Base-by-base conservation (phyloP, 2,329 filamentous ascomycete species). In the Cladosporium colombiae region DNA sequence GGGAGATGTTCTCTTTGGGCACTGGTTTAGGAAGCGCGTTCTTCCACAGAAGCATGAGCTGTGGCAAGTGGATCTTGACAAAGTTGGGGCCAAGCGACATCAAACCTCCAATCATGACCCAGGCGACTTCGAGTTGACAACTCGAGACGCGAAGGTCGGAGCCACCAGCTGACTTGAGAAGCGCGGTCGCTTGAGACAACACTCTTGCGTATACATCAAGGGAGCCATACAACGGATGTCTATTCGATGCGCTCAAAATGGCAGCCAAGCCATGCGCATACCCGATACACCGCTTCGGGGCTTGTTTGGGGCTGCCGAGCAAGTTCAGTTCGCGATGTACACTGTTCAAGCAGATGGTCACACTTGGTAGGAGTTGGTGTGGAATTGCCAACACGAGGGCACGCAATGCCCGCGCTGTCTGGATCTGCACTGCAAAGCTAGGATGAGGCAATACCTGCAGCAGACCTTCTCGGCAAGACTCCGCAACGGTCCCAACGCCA, bases 31-130 rank as follows among this genome's bases (percentile, higher is more conserved):
- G 94, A 13, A 99, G 84, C 0, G 95, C 94, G 77, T 98, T 99
- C 78, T 97, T 97, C 95, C 95, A 99, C 7, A 99, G 82, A 10
- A 99, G 82, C 65, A 99, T 87, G 25, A 99, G 84, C 75, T 99
- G 95, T 2, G 93, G 94, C 8, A 99, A 85, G 78, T 99, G 95
- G 27, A 98, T 98, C 80, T 99, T 99, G 78, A 98, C 94, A 77
- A 99, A 99, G 77, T 97, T 98, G 4, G 95, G 94, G 0, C 95
- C 95, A 0, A 99, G 85, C 0, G 93, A 93, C 94, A 98, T 98
- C 64, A 99, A 81, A 0, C 96, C 95, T 44, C 96, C 95, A 56
- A 99, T 96, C 65, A 99, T 82, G 57, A 96, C 96, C 94, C 95
- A 99, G 5, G 95, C 95, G 2, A 99, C 93, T 76, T 99, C 95